Base-by-base conservation (phyloP, 2,329 filamentous ascomycete genomes). In the Alternaria arbusti region DNA sequence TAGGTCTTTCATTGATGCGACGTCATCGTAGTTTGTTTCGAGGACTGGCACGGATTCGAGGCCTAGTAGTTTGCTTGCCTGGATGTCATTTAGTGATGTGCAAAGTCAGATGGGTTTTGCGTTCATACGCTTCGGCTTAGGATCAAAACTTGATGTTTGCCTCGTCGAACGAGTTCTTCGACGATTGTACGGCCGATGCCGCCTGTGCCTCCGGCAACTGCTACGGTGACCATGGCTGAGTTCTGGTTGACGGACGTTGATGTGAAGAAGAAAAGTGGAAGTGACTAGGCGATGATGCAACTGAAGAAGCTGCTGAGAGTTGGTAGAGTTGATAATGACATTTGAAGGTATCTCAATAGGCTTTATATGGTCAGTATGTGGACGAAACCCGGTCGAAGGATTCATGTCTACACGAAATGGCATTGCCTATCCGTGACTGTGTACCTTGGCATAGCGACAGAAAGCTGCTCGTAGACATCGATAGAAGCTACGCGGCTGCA, bases 161-260 rank as follows among this genome's bases (percentile, higher is more conserved):
- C 55, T 51, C 66, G 63, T 2, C 40, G 43, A 0, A 66, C 57
- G 6, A 74, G 59, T 10, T 59, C 66, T 23, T 70, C 63, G 28
- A 73, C 65, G 10, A 74, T 64, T 8, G 61, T 62, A 3, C 65
- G 60, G 12, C 71, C 70, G n/a, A 73, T 50, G 5, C 66, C 65
- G 17, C 71, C 70, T 7, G 69, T 73, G 8, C 71, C 71, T 62
- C 71, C 71, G 10, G 71, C 69, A 17, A 74, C 60, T 61, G 66
- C 70, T 52, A 73, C 59, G 6, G 51, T 69, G 54, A 61, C 57
- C 61, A 64, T 64, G 13, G 20, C 28, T 23, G n/a, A 36, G 10
- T 5, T 25, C 22, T 2, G 17, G 12, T 40, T 10, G 28, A 17
- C 10, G 8, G 3, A 8, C 1, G 13, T 15, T 2, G 23, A 40